Percentiles rank a stretch among this genome's conserved stretches.
These are phyloP conservation scores for Ophiostoma ulmi DNA, from an alignment of 2,329 filamentous ascomycete species.

Conservation along the genomic window DNA sequence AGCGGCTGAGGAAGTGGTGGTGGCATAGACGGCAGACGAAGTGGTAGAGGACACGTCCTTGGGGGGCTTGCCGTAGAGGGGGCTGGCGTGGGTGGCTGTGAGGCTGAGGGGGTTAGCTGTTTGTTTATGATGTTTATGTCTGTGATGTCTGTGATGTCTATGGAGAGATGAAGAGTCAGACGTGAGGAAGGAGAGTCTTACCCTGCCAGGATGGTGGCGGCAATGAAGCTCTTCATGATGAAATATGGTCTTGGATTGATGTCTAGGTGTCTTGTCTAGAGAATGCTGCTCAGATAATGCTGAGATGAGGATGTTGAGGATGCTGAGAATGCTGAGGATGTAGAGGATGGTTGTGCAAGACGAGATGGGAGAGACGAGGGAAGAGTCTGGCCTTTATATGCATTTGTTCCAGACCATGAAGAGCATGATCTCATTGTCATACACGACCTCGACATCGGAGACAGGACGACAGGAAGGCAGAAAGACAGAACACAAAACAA, in stretches of 20 bases:
- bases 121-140: neutral
- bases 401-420: neutral
- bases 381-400: neutral
- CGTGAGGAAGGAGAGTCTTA: neutral
- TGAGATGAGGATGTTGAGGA: neutral
- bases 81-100: constrained; percentile 11
- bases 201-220: neutral
- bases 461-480: neutral
- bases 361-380: neutral
- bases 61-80: neutral
- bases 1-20: neutral
- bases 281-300: neutral
- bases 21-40: neutral
- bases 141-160: neutral
- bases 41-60: neutral
- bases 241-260: neutral
- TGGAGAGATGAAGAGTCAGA: neutral
- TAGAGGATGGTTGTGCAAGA: neutral
- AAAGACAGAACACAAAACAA: neutral
- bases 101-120: constrained; percentile 11
- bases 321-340: neutral
- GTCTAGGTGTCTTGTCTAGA: neutral
- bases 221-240: constrained; percentile 10
- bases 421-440: neutral
- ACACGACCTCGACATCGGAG: neutral